phyloP scores from a whole-genome alignment of 2,329 filamentous ascomycete genomes.

The Penicillium sp. region DNA sequence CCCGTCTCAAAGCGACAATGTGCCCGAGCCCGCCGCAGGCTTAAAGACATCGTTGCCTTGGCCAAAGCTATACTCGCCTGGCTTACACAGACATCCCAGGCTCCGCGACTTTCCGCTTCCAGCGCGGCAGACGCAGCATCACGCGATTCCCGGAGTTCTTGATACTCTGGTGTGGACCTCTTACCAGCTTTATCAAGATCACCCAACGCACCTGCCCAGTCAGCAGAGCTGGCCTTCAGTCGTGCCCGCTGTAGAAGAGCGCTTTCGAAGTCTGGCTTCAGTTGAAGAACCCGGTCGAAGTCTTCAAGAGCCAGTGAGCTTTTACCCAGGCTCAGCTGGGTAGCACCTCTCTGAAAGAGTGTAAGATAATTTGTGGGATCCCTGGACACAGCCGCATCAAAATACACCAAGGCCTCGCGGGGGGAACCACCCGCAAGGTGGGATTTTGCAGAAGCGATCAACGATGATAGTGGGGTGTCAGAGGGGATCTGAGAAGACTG shows the following conservation, averaged over 20 bases:
- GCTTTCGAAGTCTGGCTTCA: slow-evolving; percentile 85
- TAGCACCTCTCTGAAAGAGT: slow-evolving; percentile 87
- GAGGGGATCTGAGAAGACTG: slow-evolving; percentile 67
- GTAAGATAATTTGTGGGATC: slow-evolving; percentile 90
- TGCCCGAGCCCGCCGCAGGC: slow-evolving; percentile 69
- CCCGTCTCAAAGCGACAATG: slow-evolving; percentile 81
- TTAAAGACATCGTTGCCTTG: too few species aligned
- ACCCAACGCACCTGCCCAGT: slow-evolving; percentile 53
- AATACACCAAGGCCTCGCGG: slow-evolving; percentile 79
- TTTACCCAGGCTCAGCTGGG: slow-evolving; percentile 81
- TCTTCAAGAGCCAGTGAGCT: slow-evolving; percentile 73
- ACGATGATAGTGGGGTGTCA: slow-evolving; percentile 71
- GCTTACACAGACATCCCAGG: slow-evolving; percentile 85
- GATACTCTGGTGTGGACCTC: slow-evolving; percentile 49
- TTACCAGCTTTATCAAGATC: slow-evolving; percentile 64
- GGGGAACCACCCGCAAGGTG: slow-evolving; percentile 81
- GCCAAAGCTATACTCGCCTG: slow-evolving; percentile 64
- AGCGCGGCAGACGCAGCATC: too few species aligned
- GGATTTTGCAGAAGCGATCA: slow-evolving; percentile 76
- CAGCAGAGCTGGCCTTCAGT: slow-evolving; percentile 37
- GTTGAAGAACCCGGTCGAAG: slow-evolving; percentile 76
- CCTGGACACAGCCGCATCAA: slow-evolving; percentile 77
- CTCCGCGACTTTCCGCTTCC: slow-evolving; percentile 53
- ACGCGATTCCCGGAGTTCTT: too few species aligned
- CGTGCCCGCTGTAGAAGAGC: slow-evolving; percentile 76